phyloP scores from a whole-genome alignment of 73 alveolate genomes.

The Symbiodinium pilosum region DNA sequence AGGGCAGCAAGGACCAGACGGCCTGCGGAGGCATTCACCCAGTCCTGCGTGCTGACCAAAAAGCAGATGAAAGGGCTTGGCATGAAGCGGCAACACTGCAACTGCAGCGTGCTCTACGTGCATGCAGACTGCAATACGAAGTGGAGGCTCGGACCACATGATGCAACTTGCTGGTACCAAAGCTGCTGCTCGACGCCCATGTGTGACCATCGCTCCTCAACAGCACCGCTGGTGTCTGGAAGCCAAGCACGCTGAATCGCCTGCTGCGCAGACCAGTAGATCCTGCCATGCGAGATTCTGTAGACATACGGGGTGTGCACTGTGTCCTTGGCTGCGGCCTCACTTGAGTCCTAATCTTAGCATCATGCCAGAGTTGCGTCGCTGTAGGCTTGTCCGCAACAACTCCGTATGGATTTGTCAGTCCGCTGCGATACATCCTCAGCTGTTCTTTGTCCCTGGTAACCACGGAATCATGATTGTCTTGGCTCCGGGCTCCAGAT shows the following conservation, averaged over 20 bases:
- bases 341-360: no score
- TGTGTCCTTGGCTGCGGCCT: no score
- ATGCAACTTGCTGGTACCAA: background rate
- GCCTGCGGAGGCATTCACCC: conserved; percentile 2
- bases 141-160: no score
- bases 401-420: conserved; percentile 53
- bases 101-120: no score
- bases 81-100: no score
- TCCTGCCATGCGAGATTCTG: conserved; percentile 52
- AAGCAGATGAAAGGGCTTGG: no score
- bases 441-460: no score
- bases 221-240: conserved; percentile 5
- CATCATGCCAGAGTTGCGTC: conserved; percentile 9
- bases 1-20: background rate
- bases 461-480: background rate
- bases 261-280: conserved; percentile 58
- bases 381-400: conserved; percentile 37
- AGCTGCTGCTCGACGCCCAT: background rate
- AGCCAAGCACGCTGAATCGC: conserved; percentile 66
- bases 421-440: conserved; percentile 64
- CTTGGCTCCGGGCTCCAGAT: conserved; percentile 18
- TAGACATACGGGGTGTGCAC: no score
- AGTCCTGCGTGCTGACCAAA: no score
- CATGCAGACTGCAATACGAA: no score
- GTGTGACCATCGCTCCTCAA: background rate